Evolutionary conservation across 2,329 filamentous ascomycete species (phyloP).

Genomic region (Aspergillus arachidicola): DNA sequence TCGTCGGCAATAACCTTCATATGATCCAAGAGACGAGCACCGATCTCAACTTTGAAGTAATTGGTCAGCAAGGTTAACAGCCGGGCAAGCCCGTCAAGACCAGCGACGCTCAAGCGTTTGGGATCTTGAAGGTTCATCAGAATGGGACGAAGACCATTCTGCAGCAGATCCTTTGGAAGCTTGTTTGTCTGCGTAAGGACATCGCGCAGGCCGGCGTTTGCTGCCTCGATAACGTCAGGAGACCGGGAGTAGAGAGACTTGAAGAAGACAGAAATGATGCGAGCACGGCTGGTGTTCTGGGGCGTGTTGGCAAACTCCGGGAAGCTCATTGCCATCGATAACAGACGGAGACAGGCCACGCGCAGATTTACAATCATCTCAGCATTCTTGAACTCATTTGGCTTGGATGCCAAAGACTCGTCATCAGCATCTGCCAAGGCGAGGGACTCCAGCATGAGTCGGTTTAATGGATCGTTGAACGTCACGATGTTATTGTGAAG

Average conservation of each 20-base stretch:
- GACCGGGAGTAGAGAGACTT: constrained; percentile 95
- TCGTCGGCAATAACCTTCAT: constrained; percentile 88
- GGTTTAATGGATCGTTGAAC: constrained; percentile 89
- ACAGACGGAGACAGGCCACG: constrained; percentile 88
- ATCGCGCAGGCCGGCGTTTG: constrained; percentile 84
- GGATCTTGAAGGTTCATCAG: constrained; percentile 94
- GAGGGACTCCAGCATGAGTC: constrained; percentile 88
- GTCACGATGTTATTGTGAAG: constrained; percentile 85
- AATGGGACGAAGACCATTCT: constrained; percentile 92
- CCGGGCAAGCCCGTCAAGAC: constrained; percentile 86
- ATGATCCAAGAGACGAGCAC: constrained; percentile 87
- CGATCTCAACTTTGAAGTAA: constrained; percentile 99
- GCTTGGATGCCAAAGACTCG: constrained; percentile 88
- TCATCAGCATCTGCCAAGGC: constrained; percentile 94
- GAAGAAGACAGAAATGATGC: constrained; percentile 95
- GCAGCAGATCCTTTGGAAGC: constrained; percentile 89
- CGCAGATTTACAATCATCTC: constrained; percentile 89
- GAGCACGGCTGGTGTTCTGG: constrained; percentile 62
- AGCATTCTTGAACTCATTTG: constrained; percentile 90
- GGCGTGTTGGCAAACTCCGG: constrained; percentile 83
- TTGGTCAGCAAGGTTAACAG: constrained; percentile 90
- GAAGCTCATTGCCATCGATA: constrained; percentile 91
- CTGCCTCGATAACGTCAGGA: constrained; percentile 87
- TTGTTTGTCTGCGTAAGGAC: constrained; percentile 88
- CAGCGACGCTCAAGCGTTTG: constrained; percentile 83